Percentiles rank a stretch among this genome's conserved stretches.
Conservation (phyloP, 1,284 basidiomycete species). For the Cryptococcus sp. region DNA sequence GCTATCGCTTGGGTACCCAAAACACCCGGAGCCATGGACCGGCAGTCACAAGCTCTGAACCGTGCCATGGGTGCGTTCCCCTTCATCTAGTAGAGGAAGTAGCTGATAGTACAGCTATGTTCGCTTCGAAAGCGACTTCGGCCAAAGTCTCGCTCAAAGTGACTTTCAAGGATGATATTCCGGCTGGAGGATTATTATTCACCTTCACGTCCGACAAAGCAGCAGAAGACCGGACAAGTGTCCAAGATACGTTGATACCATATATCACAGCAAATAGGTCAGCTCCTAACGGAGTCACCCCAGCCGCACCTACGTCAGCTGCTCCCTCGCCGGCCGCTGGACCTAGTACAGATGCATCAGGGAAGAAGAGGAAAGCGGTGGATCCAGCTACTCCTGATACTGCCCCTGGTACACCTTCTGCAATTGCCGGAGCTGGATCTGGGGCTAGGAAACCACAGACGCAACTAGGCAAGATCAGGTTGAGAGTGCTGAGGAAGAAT, state of each 20-base stretch:
- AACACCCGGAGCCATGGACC: conserved; percentile 32
- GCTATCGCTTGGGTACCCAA: conserved; percentile 42
- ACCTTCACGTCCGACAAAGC: conserved; percentile 33
- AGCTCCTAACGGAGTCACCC: conserved; percentile 5
- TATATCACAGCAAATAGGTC: conserved; percentile 39
- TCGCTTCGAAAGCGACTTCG: conserved; percentile 41
- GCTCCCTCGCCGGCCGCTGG: conserved; percentile 5
- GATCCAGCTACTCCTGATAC: conserved; percentile 33
- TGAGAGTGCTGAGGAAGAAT: conserved; percentile 66
- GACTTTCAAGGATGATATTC: conserved; percentile 43
- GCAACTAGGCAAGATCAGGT: conserved; percentile 8
- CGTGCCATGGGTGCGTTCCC: conserved; percentile 36
- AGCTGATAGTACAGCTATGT: conserved; percentile 32
- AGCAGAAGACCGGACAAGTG: conserved; percentile 33
- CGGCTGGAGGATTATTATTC: conserved; percentile 41
- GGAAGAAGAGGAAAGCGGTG: conserved; percentile 26
- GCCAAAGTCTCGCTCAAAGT: conserved; percentile 40
- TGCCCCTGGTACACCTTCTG: conserved; percentile 1
- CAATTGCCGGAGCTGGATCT: background rate
- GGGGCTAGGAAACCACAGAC: background rate
- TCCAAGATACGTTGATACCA: conserved; percentile 44
- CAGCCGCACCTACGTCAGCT: conserved; percentile 5
- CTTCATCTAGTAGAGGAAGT: background rate
- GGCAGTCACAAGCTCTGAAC: conserved; percentile 42
- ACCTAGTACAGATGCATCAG: conserved; percentile 8